Conservation (phyloP, 768 basidiomycete genomes). For the Tricholomella constricta region DNA sequence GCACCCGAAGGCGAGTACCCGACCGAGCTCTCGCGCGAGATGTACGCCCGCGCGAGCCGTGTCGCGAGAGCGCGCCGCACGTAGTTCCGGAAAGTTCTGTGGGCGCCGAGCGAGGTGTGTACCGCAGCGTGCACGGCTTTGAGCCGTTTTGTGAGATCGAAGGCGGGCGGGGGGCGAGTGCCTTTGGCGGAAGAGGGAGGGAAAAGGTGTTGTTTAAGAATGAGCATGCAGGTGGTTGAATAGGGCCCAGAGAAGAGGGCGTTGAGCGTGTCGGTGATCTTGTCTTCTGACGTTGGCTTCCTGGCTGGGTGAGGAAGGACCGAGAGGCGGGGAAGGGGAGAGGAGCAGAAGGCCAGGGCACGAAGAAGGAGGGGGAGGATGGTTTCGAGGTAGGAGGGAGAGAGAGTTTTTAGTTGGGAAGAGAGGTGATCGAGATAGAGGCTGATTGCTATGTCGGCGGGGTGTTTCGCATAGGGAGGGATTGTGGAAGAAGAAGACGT, state of each 20-base stretch:
- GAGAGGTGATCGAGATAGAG: conserved; percentile 66
- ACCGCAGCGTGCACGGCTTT: conserved; percentile 33
- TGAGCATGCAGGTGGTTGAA: conserved; percentile 61
- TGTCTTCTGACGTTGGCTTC: conserved; percentile 48
- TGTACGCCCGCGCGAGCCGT: conserved; percentile 68
- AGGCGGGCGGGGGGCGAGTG: neutral
- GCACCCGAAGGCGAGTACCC: conserved; percentile 62
- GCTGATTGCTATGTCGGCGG: conserved; percentile 62
- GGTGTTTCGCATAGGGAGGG: conserved; percentile 37
- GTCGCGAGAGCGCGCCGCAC: conserved; percentile 62
- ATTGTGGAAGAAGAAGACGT: conserved; percentile 27
- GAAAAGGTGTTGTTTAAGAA: conserved; percentile 59
- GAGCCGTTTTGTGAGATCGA: conserved; percentile 1
- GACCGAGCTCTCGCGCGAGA: conserved; percentile 51
- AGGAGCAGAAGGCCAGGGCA: conserved; percentile 61
- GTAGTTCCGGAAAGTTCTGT: conserved; percentile 62
- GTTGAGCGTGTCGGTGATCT: conserved; percentile 56
- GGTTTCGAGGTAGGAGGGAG: conserved; percentile 50
- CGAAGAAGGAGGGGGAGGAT: conserved; percentile 79
- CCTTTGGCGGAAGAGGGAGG: conserved; percentile 35
- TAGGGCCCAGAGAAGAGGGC: conserved; percentile 67
- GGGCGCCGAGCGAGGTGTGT: conserved; percentile 56
- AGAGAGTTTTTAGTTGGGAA: conserved; percentile 60
- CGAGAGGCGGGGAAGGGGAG: conserved; percentile 69
- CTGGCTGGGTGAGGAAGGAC: conserved; percentile 43